A percentile compares a stretch with the other conserved stretches of the same genome.
Evolutionary conservation across 495 filamentous ascomycete genomes (phyloP).

Genomic region (Parmelia sp.): DNA sequence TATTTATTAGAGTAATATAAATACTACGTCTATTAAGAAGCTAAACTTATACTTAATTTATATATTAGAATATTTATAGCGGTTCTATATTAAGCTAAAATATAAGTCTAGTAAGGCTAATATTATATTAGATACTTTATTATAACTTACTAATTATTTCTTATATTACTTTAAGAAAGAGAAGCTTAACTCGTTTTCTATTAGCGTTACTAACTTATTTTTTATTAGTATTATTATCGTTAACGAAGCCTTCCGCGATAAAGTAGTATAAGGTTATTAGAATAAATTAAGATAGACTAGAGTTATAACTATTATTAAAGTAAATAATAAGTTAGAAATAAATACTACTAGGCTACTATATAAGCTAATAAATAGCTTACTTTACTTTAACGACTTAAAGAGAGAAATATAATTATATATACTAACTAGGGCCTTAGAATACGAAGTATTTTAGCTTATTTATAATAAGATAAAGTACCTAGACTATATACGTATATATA

Average conservation of each 20-base stretch:
- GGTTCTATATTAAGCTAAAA: conserved; percentile 2
- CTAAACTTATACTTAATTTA: conserved; percentile 1
- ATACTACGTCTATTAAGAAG: conserved; percentile 1
- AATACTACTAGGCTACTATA: neutral
- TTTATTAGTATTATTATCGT: neutral
- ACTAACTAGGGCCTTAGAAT: neutral
- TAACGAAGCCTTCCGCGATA: neutral
- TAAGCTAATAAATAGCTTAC: neutral
- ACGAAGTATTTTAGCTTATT: neutral
- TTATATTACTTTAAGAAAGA: no score
- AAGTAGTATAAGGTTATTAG: neutral
- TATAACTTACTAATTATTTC: neutral
- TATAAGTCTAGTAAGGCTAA: conserved; percentile 12
- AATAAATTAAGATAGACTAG: neutral
- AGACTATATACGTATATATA: neutral
- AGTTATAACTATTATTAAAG: neutral
- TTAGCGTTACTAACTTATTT: neutral
- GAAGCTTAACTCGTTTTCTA: neutral
- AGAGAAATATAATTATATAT: neutral
- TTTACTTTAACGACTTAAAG: neutral
- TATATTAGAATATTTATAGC: conserved; percentile 1
- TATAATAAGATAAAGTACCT: neutral
- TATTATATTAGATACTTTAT: conserved; percentile 5
- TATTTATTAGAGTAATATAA: conserved; percentile 3
- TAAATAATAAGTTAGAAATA: neutral